A percentile compares a stretch with the other conserved stretches of the same genome.
phyloP scores from a whole-genome alignment of 208 protist genomes.

The Plasmodiophora brassicae region DNA sequence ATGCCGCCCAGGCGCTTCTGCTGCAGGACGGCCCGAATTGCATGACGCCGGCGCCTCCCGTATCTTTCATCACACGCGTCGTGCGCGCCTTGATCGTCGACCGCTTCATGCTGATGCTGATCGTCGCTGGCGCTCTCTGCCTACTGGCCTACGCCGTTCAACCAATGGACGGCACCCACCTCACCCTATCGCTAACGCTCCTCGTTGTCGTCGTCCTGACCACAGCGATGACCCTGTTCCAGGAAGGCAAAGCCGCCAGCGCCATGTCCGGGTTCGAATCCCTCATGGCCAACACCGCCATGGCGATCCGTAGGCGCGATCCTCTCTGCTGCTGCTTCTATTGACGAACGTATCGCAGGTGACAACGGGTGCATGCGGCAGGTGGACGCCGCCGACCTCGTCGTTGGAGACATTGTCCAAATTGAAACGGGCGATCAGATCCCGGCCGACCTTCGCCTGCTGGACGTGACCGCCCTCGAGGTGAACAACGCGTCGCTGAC shows the following conservation, averaged over 20 bases:
- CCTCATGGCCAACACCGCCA: not conserved
- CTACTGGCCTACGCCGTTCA: not conserved
- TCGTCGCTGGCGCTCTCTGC: not conserved
- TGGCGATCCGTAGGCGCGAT: not conserved
- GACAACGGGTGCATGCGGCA: no score
- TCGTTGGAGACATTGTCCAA: constrained; percentile 69
- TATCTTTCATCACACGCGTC: not conserved
- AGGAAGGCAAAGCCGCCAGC: not conserved
- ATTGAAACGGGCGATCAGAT: constrained; percentile 67
- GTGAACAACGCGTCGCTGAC: constrained; percentile 55
- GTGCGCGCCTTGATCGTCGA: not conserved
- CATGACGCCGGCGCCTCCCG: not conserved
- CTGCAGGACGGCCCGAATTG: not conserved
- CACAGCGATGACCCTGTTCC: not conserved
- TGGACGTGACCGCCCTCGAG: constrained; percentile 58
- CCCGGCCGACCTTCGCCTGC: constrained; percentile 68
- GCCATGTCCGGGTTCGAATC: not conserved
- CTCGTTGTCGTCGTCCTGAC: not conserved
- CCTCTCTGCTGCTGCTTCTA: no score
- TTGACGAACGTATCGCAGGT: no score
- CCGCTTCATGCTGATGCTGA: not conserved
- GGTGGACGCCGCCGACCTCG: constrained; percentile 32
- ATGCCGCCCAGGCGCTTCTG: not conserved
- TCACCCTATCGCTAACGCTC: not conserved
- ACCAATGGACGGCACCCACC: not conserved